A percentile compares a stretch with the other conserved stretches of the same genome.
Conservation (phyloP, 179 eudicot genomes). For the Silene noctiflora region DNA sequence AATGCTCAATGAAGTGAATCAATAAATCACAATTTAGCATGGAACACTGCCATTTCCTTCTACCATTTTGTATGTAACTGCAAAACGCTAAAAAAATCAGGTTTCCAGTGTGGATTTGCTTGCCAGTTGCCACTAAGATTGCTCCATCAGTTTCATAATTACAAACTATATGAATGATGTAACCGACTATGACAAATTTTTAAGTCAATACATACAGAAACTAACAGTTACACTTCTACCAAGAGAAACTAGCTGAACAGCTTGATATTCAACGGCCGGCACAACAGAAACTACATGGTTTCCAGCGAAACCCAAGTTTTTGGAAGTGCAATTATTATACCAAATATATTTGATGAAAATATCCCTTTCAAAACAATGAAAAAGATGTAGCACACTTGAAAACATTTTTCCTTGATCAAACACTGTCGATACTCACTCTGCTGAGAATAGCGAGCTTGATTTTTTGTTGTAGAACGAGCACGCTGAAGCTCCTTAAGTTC, state of each 20-base stretch:
- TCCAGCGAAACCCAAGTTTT: not conserved
- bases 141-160: not conserved
- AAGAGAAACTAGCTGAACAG: not conserved
- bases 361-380: not conserved
- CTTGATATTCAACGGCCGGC: slow-evolving; percentile 18
- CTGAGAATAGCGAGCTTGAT: slow-evolving; percentile 58
- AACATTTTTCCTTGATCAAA: not conserved
- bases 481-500: slow-evolving; percentile 92
- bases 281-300: not conserved
- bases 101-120: slow-evolving; percentile 1
- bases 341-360: not conserved
- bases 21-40: not conserved
- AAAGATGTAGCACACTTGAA: not conserved
- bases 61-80: not conserved
- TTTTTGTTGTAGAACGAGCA: slow-evolving; percentile 48
- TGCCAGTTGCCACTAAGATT: not conserved
- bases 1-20: not conserved
- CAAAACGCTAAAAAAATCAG: not conserved
- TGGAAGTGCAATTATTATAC: not conserved
- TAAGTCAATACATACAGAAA: too few relatives aligned
- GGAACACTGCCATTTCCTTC: not conserved
- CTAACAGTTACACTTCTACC: not conserved
- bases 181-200: too few relatives aligned
- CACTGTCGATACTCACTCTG: slow-evolving; percentile 37
- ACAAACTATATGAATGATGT: not conserved